A percentile compares a stretch with the other conserved stretches of the same genome.
phyloP scores from a whole-genome alignment of 805 yeast species.

The Starmera quercuum region DNA sequence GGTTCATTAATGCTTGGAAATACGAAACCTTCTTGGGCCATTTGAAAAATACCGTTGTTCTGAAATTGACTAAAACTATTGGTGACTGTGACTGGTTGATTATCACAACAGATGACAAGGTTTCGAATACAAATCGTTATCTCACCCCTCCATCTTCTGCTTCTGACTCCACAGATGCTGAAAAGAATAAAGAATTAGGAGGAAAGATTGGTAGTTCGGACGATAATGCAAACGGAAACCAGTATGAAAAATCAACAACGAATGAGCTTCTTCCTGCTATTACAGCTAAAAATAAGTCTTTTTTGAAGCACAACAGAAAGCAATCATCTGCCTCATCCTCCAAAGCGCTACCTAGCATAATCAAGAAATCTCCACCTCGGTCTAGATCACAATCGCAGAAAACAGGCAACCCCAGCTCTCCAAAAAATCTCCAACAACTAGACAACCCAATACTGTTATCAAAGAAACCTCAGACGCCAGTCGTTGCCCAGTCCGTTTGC shows the following conservation, averaged over 20 bases:
- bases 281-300: not conserved
- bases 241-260: not conserved
- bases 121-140: constrained; percentile 19
- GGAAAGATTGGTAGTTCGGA: constrained; percentile 7
- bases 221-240: constrained; percentile 1
- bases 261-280: too few species aligned
- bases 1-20: constrained; percentile 34
- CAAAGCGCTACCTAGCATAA: too few species aligned
- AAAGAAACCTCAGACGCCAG: too few species aligned
- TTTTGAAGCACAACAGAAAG: too few species aligned
- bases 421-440: too few species aligned
- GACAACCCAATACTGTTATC: too few species aligned
- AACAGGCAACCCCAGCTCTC: too few species aligned
- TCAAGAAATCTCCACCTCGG: too few species aligned
- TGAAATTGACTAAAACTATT: constrained; percentile 27
- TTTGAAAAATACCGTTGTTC: constrained; percentile 25
- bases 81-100: constrained; percentile 34
- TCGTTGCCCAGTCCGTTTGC: too few species aligned
- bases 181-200: constrained; percentile 10
- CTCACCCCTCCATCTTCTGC: constrained; percentile 19
- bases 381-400: too few species aligned
- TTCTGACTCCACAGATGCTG: constrained; percentile 10
- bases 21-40: constrained; percentile 28
- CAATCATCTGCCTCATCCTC: too few species aligned
- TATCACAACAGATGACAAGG: constrained; percentile 24